phyloP scores from a whole-genome alignment of 495 filamentous ascomycete genomes.

The Penicillium herquei region DNA sequence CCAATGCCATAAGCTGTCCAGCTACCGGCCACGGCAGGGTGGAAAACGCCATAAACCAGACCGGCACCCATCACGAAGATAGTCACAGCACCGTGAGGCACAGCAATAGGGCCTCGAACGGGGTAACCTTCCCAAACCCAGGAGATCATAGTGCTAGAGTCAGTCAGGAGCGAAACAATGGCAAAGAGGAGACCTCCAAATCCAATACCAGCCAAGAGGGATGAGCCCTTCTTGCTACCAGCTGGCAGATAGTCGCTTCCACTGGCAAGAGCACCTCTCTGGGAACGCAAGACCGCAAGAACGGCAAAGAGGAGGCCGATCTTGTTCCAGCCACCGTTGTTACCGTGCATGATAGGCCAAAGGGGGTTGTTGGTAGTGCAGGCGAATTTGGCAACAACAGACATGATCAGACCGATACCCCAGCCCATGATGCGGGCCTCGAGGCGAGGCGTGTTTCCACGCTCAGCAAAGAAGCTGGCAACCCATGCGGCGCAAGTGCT shows the following conservation, averaged over 20 bases:
- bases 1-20: constrained; percentile 83
- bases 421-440: constrained; percentile 81
- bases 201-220: constrained; percentile 70
- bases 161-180: constrained; percentile 90
- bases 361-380: constrained; percentile 96
- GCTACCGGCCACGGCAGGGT: constrained; percentile 64
- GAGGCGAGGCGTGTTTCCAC: constrained; percentile 67
- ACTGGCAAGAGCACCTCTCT: constrained; percentile 54
- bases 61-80: constrained; percentile 84
- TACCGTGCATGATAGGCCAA: constrained; percentile 88
- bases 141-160: constrained; percentile 97
- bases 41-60: constrained; percentile 72
- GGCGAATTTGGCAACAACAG: constrained; percentile 87
- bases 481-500: constrained; percentile 80
- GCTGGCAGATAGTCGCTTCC: constrained; percentile 50
- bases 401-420: constrained; percentile 78
- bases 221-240: constrained; percentile 60
- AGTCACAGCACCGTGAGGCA: constrained; percentile 81
- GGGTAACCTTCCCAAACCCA: constrained; percentile 99
- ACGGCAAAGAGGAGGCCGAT: constrained; percentile 73
- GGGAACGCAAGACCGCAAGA: constrained; percentile 69
- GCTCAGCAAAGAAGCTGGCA: constrained; percentile 75
- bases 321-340: constrained; percentile 93
- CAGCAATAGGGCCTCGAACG: constrained; percentile 82
- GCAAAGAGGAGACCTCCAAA: constrained; percentile 83